Conservation (phyloP, 2,329 filamentous ascomycete species). For the Basipetospora chlamydospora region DNA sequence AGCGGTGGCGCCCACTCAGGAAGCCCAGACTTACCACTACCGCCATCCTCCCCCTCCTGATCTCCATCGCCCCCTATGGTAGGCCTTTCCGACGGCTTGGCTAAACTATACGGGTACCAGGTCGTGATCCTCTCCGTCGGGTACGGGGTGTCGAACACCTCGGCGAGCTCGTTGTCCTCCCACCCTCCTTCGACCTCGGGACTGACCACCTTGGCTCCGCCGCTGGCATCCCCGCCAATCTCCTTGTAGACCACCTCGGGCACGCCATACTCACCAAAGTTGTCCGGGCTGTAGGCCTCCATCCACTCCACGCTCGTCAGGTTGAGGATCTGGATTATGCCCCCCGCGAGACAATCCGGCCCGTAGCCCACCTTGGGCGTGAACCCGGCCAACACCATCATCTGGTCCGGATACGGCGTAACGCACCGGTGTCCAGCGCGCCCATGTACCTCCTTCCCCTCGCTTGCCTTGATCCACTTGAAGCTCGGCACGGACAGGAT, state of each 20-base stretch:
- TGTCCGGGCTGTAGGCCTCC: constrained; percentile 50
- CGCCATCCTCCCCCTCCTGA: constrained; percentile 9
- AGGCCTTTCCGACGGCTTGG: constrained; percentile 12
- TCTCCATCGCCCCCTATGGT: constrained; percentile 6
- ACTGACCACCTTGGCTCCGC: constrained; percentile 54
- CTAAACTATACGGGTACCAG: constrained; percentile 44
- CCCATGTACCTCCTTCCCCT: constrained; percentile 34
- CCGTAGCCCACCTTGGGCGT: constrained; percentile 14
- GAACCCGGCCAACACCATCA: constrained; percentile 64
- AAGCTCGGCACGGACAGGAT: constrained; percentile 68
- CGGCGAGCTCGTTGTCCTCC: constrained; percentile 29
- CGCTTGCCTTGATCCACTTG: constrained; percentile 50
- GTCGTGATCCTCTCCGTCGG: constrained; percentile 38
- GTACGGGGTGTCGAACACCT: constrained; percentile 42
- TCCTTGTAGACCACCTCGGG: constrained; percentile 46
- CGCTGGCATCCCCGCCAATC: constrained; percentile 52
- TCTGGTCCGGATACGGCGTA: constrained; percentile 62
- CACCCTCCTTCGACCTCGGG: constrained; percentile 46
- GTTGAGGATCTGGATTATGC: constrained; percentile 54
- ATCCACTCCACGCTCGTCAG: constrained; percentile 56
- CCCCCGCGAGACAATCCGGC: constrained; percentile 32
- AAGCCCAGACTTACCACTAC: constrained; percentile 22
- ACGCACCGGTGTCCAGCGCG: constrained; percentile 65
- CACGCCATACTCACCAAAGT: constrained; percentile 52
- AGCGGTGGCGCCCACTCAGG: constrained; percentile 47